Conservation (phyloP, 441 rosid genomes). For the Populus hybrid region DNA sequence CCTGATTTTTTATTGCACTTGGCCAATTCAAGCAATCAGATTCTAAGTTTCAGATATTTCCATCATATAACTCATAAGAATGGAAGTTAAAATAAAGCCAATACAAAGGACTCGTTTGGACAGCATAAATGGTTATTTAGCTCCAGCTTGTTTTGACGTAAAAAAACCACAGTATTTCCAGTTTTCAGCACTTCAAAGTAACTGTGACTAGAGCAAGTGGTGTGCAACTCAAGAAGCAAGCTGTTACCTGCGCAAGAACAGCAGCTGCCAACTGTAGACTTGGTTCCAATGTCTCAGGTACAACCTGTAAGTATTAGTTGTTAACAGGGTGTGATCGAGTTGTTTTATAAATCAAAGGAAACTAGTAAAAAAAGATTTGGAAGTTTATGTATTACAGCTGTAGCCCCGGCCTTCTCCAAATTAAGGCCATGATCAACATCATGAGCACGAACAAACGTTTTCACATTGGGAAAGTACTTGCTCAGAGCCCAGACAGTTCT, state of each 20-base stretch:
- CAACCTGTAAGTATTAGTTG: conserved; percentile 56
- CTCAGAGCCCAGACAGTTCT: conserved; percentile 98
- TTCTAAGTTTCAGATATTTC: not conserved
- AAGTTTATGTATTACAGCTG: conserved; percentile 65
- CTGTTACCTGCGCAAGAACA: conserved; percentile 88
- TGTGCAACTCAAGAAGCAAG: not conserved
- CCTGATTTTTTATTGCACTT: not conserved
- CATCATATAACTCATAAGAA: not conserved
- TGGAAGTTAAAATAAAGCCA: not conserved
- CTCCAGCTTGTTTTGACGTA: not conserved
- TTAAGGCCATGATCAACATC: conserved; percentile 96
- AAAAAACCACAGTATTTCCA: not conserved
- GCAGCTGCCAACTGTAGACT: conserved; percentile 99
- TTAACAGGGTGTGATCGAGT: not conserved
- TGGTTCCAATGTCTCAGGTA: conserved; percentile 96
- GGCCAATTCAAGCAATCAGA: not conserved
- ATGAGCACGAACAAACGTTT: conserved; percentile 96
- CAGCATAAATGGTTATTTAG: not conserved
- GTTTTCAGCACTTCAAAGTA: not conserved
- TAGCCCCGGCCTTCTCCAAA: conserved; percentile 94
- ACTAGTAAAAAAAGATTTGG: not conserved
- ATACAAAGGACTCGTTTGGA: not conserved
- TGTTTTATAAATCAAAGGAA: not conserved
- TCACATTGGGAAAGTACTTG: conserved; percentile 95
- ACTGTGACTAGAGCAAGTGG: not conserved